Evolutionary conservation across 192 early-diverging fungal genomes (phyloP).

Genomic region (Coemansia sp.): DNA sequence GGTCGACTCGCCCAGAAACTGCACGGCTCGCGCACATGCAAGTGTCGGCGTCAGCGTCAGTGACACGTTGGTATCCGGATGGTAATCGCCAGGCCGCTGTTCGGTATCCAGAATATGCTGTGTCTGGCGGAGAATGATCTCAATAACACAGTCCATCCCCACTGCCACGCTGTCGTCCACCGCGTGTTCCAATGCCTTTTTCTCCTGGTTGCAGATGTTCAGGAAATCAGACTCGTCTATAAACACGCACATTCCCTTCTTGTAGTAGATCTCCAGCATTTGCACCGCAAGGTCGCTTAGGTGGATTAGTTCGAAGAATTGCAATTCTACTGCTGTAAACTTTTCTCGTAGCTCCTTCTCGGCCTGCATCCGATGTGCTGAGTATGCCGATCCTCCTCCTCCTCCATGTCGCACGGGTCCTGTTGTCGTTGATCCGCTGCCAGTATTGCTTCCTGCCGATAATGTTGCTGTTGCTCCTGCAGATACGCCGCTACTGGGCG

Average conservation of each 20-base stretch:
- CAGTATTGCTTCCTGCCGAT: constrained; percentile 45
- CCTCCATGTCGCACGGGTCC: neutral
- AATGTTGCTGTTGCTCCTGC: neutral
- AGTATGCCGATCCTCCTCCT: constrained; percentile 42
- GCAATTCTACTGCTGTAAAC: constrained; percentile 63
- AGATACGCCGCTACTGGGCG: neutral
- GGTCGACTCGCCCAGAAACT: constrained; percentile 75
- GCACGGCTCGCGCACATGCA: constrained; percentile 78
- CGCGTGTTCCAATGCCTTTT: constrained; percentile 80
- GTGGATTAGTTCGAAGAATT: constrained; percentile 95
- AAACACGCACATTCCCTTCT: constrained; percentile 80
- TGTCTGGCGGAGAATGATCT: constrained; percentile 81
- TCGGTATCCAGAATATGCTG: constrained; percentile 77
- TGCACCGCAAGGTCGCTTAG: constrained; percentile 91
- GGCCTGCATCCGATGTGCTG: constrained; percentile 46
- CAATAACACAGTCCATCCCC: constrained; percentile 92
- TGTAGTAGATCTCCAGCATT: constrained; percentile 92
- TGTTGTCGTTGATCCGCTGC: neutral
- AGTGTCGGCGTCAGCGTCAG: constrained; percentile 74
- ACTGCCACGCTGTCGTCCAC: constrained; percentile 88
- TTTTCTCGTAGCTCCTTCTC: constrained; percentile 42
- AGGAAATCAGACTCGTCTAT: constrained; percentile 92
- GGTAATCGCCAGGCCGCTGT: constrained; percentile 73
- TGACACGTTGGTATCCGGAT: constrained; percentile 62
- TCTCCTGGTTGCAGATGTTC: constrained; percentile 88